phyloP scores from a whole-genome alignment of 2,329 filamentous ascomycete genomes.

The Fusarium subglutinans region DNA sequence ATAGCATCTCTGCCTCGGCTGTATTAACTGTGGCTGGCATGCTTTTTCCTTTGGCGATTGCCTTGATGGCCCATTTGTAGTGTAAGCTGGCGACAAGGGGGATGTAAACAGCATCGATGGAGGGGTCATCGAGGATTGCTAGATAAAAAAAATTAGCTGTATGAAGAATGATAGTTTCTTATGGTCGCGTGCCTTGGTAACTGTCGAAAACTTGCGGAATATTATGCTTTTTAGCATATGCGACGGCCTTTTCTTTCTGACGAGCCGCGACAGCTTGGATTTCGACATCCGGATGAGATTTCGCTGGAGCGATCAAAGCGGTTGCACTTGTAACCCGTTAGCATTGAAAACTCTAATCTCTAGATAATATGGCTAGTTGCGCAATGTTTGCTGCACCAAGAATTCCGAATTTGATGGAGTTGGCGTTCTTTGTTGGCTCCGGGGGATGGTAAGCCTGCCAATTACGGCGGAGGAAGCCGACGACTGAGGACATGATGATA shows the following conservation, averaged over 20 bases:
- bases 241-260: not conserved
- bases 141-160: fast-evolving
- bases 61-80: not conserved
- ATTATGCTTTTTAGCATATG: not conserved
- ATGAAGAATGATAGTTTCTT: fast-evolving
- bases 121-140: not conserved
- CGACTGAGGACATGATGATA: not conserved
- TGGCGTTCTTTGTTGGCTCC: not conserved
- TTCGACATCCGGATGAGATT: not conserved
- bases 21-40: not conserved
- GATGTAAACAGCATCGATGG: not conserved
- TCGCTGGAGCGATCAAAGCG: not conserved
- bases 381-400: not conserved
- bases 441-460: not conserved
- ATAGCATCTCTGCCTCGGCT: not conserved
- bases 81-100: not conserved
- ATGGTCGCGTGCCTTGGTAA: not conserved
- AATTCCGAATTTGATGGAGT: not conserved
- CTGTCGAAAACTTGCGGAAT: not conserved
- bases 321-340: not conserved
- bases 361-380: not conserved
- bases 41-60: not conserved
- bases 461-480: not conserved
- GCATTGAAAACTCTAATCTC: no score
- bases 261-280: not conserved